Evolutionary conservation across 2,329 filamentous ascomycete genomes (phyloP).

Genomic region (Tympanopsis confertula): DNA sequence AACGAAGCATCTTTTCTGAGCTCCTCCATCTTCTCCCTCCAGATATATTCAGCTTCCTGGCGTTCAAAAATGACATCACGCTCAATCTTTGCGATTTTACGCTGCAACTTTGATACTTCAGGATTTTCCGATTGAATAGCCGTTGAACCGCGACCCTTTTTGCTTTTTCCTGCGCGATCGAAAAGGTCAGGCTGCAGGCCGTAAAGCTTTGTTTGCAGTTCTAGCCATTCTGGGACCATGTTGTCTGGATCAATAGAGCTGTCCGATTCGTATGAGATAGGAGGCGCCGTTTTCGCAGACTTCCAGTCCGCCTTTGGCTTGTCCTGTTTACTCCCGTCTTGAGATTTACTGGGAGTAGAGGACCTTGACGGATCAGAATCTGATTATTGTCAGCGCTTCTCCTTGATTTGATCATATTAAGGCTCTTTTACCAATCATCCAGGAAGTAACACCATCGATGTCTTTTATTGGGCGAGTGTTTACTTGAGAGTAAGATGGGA

Average conservation of each 20-base stretch:
- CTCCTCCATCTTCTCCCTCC: slow-evolving; percentile 45
- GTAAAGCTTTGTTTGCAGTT: slow-evolving; percentile 1
- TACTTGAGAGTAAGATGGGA: slow-evolving; percentile 62
- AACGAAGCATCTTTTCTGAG: slow-evolving; percentile 50
- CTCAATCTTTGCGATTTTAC: slow-evolving; percentile 67
- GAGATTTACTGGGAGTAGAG: not conserved
- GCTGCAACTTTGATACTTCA: slow-evolving; percentile 53
- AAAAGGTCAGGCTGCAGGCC: not conserved
- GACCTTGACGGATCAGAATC: not conserved
- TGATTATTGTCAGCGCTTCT: no score
- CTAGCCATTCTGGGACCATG: not conserved
- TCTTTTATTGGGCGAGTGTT: slow-evolving; percentile 23
- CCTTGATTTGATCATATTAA: no score
- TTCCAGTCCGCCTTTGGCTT: not conserved
- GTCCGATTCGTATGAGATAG: not conserved
- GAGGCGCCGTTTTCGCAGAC: not conserved
- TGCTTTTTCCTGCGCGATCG: not conserved
- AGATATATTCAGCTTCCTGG: slow-evolving; percentile 50
- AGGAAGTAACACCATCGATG: slow-evolving; percentile 6
- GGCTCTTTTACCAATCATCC: not conserved
- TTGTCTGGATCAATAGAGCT: not conserved
- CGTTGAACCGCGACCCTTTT: not conserved
- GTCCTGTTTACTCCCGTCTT: not conserved
- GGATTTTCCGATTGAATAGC: slow-evolving; percentile 19
- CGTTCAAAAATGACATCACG: slow-evolving; percentile 67